These are phyloP conservation scores for Trametes gibbosa DNA, from an alignment of 768 basidiomycete species.

Conservation along the genomic window DNA sequence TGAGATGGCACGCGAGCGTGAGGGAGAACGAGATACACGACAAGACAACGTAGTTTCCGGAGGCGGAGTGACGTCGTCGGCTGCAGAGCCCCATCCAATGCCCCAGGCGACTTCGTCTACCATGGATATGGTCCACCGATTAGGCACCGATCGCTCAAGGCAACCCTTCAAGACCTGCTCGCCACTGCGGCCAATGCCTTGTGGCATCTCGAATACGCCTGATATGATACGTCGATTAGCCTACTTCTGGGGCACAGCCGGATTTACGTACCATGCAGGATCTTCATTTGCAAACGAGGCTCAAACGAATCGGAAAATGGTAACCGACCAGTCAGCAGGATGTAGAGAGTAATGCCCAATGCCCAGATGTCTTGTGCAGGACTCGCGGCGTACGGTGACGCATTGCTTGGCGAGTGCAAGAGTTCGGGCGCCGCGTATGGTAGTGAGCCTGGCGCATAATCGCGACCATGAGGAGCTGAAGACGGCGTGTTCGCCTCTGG, in stretches of 20 bases:
- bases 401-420: constrained; percentile 54
- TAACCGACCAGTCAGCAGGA: constrained; percentile 77
- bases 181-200: constrained; percentile 55
- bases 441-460: constrained; percentile 77
- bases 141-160: constrained; percentile 56
- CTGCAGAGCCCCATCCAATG: constrained; percentile 63
- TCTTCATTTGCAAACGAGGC: constrained; percentile 88
- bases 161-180: constrained; percentile 78
- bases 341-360: constrained; percentile 84
- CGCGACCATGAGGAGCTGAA: constrained; percentile 32
- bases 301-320: constrained; percentile 92
- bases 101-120: constrained; percentile 82
- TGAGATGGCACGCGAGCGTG: constrained; percentile 3
- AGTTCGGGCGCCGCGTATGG: constrained; percentile 92
- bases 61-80: constrained; percentile 34
- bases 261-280: constrained; percentile 63
- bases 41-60: constrained; percentile 20
- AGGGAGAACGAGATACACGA: constrained; percentile 17
- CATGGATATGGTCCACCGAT: constrained; percentile 78
- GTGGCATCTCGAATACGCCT: constrained; percentile 66
- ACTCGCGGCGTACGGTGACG: constrained; percentile 39
- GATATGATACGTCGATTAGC: constrained; percentile 7
- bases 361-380: constrained; percentile 97
- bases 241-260: neutral
- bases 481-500: constrained; percentile 30